Conservation (phyloP, 768 basidiomycete species). For the Roridomyces roridus region DNA sequence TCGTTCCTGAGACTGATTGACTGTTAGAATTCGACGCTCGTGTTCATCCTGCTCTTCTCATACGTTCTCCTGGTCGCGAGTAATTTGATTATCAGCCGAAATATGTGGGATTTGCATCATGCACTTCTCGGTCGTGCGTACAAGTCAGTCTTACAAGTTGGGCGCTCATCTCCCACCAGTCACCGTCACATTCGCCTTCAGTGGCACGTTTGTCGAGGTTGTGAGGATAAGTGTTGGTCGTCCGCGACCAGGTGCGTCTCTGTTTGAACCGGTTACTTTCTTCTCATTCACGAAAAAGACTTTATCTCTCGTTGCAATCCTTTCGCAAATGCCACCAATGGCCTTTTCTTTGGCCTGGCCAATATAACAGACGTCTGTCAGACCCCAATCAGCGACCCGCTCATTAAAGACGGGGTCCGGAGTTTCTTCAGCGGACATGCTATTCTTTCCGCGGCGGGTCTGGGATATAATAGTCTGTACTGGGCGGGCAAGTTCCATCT, state of each 20-base stretch:
- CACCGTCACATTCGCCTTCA: slow-evolving; percentile 18
- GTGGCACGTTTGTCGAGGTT: slow-evolving; percentile 24
- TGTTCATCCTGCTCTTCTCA: slow-evolving; percentile 18
- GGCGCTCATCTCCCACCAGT: slow-evolving; percentile 24
- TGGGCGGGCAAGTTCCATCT: slow-evolving; percentile 31
- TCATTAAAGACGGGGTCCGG: slow-evolving; percentile 32
- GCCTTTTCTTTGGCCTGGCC: slow-evolving; percentile 28
- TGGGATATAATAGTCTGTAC: slow-evolving; percentile 29
- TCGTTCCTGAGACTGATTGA: background rate
- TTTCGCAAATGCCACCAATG: slow-evolving; percentile 23
- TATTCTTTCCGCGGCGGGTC: slow-evolving; percentile 27
- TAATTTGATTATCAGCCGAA: slow-evolving; percentile 25
- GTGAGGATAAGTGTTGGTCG: slow-evolving; percentile 27
- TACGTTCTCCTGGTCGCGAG: slow-evolving; percentile 27
- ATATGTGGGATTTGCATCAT: slow-evolving; percentile 31
- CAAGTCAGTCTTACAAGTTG: background rate
- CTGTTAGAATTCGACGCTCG: slow-evolving; percentile 13
- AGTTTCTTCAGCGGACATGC: slow-evolving; percentile 36
- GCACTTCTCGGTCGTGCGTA: slow-evolving; percentile 28
- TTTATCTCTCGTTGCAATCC: slow-evolving; percentile 32
- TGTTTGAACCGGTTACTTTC: background rate
- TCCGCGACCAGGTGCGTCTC: slow-evolving; percentile 27
- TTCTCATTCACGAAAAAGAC: slow-evolving; percentile 9
- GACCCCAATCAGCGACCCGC: slow-evolving; percentile 19
- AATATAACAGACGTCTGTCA: slow-evolving; percentile 28